These are phyloP conservation scores for Scheffersomyces quercinus DNA, from an alignment of 1,139 yeast species.

Conservation along the genomic window DNA sequence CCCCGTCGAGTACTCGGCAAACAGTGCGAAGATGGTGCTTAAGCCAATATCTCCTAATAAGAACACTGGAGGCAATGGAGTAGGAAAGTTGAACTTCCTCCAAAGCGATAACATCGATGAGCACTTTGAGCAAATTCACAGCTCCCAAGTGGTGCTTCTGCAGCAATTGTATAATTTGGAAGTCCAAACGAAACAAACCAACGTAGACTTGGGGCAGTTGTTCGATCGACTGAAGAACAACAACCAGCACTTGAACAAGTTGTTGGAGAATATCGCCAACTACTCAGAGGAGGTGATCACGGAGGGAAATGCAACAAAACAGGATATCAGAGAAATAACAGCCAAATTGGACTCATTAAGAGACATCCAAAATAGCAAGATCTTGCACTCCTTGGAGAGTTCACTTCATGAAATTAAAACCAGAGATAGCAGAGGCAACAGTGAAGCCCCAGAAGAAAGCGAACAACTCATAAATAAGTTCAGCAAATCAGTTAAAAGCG, in stretches of 20 bases:
- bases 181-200: constrained; percentile 34
- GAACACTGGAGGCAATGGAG: constrained; percentile 8
- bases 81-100: constrained; percentile 28
- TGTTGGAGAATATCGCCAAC: constrained; percentile 32
- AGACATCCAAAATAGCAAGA: neutral
- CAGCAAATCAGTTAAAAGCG: too few relatives aligned
- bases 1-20: neutral
- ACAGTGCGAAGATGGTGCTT: constrained; percentile 14
- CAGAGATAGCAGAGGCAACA: neutral
- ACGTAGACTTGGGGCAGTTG: constrained; percentile 38
- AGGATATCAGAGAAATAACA: constrained; percentile 27
- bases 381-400: neutral
- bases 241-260: constrained; percentile 37
- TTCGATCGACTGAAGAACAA: constrained; percentile 44
- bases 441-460: too few relatives aligned
- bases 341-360: constrained; percentile 15
- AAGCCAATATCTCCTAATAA: constrained; percentile 32
- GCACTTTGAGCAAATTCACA: constrained; percentile 30
- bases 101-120: constrained; percentile 34
- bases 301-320: constrained; percentile 39
- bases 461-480: too few relatives aligned
- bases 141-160: constrained; percentile 28
- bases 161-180: constrained; percentile 34
- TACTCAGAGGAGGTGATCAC: constrained; percentile 38
- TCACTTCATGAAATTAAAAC: neutral